Evolutionary conservation across 495 filamentous ascomycete species (phyloP), one percentile per base, ranked within the genome.

Genomic region (Rusavskia elegans): DNA sequence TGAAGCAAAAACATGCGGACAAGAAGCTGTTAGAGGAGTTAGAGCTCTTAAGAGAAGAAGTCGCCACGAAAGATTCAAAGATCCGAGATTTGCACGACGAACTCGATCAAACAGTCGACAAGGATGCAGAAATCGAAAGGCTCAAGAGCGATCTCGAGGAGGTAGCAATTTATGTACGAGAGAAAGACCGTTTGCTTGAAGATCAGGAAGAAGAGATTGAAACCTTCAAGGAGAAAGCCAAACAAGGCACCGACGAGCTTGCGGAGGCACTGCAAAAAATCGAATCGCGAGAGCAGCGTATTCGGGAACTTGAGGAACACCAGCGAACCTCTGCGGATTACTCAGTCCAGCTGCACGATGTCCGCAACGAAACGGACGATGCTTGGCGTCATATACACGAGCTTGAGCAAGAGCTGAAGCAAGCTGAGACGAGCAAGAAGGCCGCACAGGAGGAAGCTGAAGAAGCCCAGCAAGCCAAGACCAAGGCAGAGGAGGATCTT

Each of bases 1-100:
- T 82, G 38, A 84, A 87, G 64, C 76, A 79, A 57, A 81, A 81
- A 60, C 80, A 85, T 55, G 78, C 76, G 10, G 80, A 88, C 60
- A 75, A 81, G 40, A 75, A 73, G 21, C 63, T 82, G 17, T 75
- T 76, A 30, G 75, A 78, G 32, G 75, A 84, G 48, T 72, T 85
- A 53, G 75, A 73, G 23, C 60, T 78, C 40, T 71, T 85, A 55
- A 73, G 76, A 37, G 73, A 74, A 19, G 77, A 81, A 30, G 61
- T 82, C 19, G 73, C 79, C 41, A 67, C 64, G 23, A 77, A 75
- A 53, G 78, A 82, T 52, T 68, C 61, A 1, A 69, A 78, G 54
- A 57, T 79, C 9, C 58, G 67, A 37, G 66, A 70, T 17, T 64
- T 77, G 9, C 71, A 70, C 25, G 64, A 71, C 38, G 65, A 71